These are phyloP conservation scores for Hygrocybe punicea DNA, from an alignment of 768 basidiomycete species.

Conservation along the genomic window DNA sequence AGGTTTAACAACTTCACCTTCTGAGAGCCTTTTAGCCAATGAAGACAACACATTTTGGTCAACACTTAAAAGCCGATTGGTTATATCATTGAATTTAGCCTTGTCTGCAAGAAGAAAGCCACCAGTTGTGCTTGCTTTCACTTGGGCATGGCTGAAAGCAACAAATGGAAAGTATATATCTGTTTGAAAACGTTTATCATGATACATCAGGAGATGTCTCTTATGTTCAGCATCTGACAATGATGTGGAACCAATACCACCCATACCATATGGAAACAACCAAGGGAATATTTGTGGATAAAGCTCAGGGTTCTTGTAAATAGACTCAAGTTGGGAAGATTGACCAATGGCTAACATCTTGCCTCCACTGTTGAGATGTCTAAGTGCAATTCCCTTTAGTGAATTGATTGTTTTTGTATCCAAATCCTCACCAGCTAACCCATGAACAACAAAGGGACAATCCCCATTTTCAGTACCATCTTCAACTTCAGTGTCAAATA, in stretches of 20 bases:
- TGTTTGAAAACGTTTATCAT: conserved; percentile 39
- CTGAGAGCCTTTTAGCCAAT: conserved; percentile 19
- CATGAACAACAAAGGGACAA: conserved; percentile 40
- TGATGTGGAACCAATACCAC: conserved; percentile 24
- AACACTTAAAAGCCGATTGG: conserved; percentile 18
- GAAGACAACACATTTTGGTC: conserved; percentile 19
- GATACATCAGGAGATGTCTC: conserved; percentile 30
- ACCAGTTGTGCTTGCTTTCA: conserved; percentile 26
- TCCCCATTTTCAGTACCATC: conserved; percentile 23
- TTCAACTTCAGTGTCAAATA: conserved; percentile 12
- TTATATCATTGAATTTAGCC: conserved; percentile 24
- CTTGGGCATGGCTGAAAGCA: conserved; percentile 41
- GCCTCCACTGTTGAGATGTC: conserved; percentile 15
- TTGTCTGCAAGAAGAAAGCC: conserved; percentile 29
- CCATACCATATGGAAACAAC: conserved; percentile 39
- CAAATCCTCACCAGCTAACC: conserved; percentile 26
- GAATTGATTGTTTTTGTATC: conserved; percentile 11
- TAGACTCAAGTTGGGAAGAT: conserved; percentile 13
- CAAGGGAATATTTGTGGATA: conserved; percentile 41
- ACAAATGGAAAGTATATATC: conserved; percentile 37
- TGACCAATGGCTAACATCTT: conserved; percentile 22
- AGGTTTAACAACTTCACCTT: conserved; percentile 24
- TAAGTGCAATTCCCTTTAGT: conserved; percentile 21
- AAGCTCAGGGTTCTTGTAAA: conserved; percentile 30
- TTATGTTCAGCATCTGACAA: conserved; percentile 22